Evolutionary conservation across 441 rosid species (phyloP), one percentile per base, ranked within the genome.

Genomic region (Flueggea neowawraea): DNA sequence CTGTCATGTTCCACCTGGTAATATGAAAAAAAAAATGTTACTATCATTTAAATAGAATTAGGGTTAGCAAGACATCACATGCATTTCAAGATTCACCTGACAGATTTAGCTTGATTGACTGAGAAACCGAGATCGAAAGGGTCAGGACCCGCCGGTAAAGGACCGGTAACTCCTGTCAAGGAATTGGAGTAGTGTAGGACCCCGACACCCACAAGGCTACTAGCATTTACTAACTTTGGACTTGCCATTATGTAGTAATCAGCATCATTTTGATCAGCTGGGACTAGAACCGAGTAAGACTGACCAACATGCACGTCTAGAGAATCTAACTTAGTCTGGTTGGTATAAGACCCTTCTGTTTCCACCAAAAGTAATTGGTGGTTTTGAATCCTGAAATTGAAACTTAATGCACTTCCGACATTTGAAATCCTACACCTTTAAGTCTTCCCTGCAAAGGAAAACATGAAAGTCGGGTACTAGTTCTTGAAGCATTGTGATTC

Each of bases 381-480:
- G 60, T 75, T 74, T 28, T 85, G 83, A 52, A 87, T 79, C 68
- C 78, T 76, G 45, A 87, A 87, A 80, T 90, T 87, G 75, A 87
- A 76, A 48, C 84, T 74, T 69, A 71, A 68, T 15, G 73, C 64
- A 9, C 69, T 83, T 4, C 94, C 94, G 31, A 84, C 87, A 6
- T 87, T 87, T n/a, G 87, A 82, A 71, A 87, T 78, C 74, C 91
- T 78, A 22, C 87, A 65, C 55, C 84, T 60, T 65, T 87, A 90
- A 0, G 86, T 82, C 66, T 80, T 84, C 6, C 91, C 91, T 86
- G 68, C 50, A 58, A 17, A 63, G 14, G 16, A 12, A 61, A 11
- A 4, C 31, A 41, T 16, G 15, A 8, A 16, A 22, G 2, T 22
- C 28, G 28, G 28, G 28, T 22, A 22, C 28, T 22, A 22, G 28